Conservation (phyloP, 257 asterid genomes). For the Phtheirospermum japonicum region DNA sequence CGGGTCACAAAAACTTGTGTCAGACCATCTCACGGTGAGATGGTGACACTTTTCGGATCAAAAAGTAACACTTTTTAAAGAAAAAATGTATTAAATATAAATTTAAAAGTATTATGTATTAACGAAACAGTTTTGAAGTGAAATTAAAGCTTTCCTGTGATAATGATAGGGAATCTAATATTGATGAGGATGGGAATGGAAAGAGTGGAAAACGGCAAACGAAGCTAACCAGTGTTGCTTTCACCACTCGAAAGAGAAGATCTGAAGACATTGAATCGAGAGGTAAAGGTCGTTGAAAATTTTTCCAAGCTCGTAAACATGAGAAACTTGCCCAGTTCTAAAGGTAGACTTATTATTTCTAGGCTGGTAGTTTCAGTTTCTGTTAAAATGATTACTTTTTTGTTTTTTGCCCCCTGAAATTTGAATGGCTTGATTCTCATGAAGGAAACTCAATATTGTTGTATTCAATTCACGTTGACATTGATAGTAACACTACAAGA, state of each 20-base stretch:
- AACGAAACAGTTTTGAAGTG: too few relatives aligned
- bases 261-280: constrained; percentile 83
- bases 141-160: constrained; percentile 12
- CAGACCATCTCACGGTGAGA: too few relatives aligned
- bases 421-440: not conserved
- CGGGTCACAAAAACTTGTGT: not conserved
- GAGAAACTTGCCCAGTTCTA: constrained; percentile 61
- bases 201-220: too few relatives aligned
- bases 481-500: too few relatives aligned
- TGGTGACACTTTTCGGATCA: too few relatives aligned
- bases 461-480: too few relatives aligned
- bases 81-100: not conserved
- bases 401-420: not conserved
- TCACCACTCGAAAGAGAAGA: constrained; percentile 54
- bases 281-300: constrained; percentile 84
- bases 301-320: constrained; percentile 91
- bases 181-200: too few relatives aligned
- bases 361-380: not conserved
- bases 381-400: constrained; percentile 1
- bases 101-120: not conserved
- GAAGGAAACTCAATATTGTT: too few relatives aligned
- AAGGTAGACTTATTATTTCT: too few relatives aligned
- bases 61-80: not conserved
- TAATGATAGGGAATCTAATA: constrained; percentile 66
- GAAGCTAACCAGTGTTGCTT: constrained; percentile 62